Percentiles rank a stretch among this genome's conserved stretches.
phyloP scores from a whole-genome alignment of 495 filamentous ascomycete genomes.

The Chaetomium cochliodes region DNA sequence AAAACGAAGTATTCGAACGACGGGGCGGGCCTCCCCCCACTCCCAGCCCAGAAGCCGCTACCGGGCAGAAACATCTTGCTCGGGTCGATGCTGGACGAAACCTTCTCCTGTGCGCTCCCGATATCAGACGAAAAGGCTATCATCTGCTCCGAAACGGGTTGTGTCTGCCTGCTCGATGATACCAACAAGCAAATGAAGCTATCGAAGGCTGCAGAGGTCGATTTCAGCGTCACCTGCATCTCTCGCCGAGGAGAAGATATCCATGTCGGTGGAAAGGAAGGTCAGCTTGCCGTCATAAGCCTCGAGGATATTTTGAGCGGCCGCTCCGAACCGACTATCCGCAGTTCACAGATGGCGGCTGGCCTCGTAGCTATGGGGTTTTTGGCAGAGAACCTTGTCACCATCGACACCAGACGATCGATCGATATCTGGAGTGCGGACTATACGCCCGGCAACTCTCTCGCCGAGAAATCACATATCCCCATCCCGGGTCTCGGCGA shows the following conservation, averaged over 20 bases:
- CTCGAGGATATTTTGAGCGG: constrained; percentile 43
- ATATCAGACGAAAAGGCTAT: constrained; percentile 69
- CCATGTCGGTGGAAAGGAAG: constrained; percentile 48
- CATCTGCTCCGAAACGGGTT: constrained; percentile 69
- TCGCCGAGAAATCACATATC: constrained; percentile 38
- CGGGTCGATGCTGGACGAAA: constrained; percentile 72
- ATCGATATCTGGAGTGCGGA: constrained; percentile 63
- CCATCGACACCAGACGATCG: constrained; percentile 68
- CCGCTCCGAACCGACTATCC: constrained; percentile 29
- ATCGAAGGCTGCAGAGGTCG: constrained; percentile 57
- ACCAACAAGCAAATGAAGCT: constrained; percentile 67
- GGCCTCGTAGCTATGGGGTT: constrained; percentile 65
- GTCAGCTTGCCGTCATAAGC: constrained; percentile 42
- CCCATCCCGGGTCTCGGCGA: constrained; percentile 70
- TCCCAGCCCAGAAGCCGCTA: constrained; percentile 49
- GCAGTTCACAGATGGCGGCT: constrained; percentile 30
- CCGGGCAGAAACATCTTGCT: constrained; percentile 69
- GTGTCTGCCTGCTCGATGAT: constrained; percentile 80
- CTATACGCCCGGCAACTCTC: constrained; percentile 31
- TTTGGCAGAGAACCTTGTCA: constrained; percentile 65
- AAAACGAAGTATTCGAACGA: constrained; percentile 50
- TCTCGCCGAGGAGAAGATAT: constrained; percentile 44
- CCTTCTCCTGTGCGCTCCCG: constrained; percentile 73
- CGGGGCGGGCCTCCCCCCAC: constrained; percentile 30
- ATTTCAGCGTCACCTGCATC: constrained; percentile 63